Evolutionary conservation across 169 alveolate species (phyloP).

Genomic region (Besnoitia besnoiti): DNA sequence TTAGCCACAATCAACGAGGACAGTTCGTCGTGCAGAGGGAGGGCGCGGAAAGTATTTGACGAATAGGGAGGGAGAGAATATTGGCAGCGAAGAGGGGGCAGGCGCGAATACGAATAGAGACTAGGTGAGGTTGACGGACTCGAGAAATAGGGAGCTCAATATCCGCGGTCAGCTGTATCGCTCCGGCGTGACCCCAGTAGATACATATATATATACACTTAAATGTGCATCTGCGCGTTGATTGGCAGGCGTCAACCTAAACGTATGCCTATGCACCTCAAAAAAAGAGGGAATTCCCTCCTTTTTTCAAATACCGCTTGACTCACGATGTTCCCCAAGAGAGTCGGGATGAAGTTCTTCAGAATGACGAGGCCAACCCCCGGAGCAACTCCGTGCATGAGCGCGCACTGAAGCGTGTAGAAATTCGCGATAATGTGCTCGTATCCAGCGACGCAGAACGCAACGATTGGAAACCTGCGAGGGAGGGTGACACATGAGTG

Average conservation of each 20-base stretch:
- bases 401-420: constrained; percentile 49
- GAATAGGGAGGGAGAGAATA: too few relatives aligned
- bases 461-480: constrained; percentile 54
- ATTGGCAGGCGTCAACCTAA: not conserved
- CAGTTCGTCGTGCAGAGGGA: too few relatives aligned
- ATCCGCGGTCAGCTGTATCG: too few relatives aligned
- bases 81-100: too few relatives aligned
- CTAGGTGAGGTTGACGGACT: too few relatives aligned
- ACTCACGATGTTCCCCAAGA: constrained; percentile 47
- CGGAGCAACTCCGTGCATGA: constrained; percentile 44
- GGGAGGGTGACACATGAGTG: not conserved
- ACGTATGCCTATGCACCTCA: not conserved
- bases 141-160: too few relatives aligned
- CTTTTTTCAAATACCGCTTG: not conserved
- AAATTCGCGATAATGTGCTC: constrained; percentile 59
- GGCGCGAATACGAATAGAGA: too few relatives aligned
- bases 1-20: too few relatives aligned
- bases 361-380: constrained; percentile 31
- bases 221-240: not conserved
- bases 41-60: too few relatives aligned
- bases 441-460: constrained; percentile 58
- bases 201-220: not conserved
- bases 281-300: too few relatives aligned
- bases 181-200: too few relatives aligned
- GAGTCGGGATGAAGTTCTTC: constrained; percentile 46